These are phyloP conservation scores for Larix kaempferi DNA, from an alignment of 75 land plant genomes.

Conservation along the genomic window DNA sequence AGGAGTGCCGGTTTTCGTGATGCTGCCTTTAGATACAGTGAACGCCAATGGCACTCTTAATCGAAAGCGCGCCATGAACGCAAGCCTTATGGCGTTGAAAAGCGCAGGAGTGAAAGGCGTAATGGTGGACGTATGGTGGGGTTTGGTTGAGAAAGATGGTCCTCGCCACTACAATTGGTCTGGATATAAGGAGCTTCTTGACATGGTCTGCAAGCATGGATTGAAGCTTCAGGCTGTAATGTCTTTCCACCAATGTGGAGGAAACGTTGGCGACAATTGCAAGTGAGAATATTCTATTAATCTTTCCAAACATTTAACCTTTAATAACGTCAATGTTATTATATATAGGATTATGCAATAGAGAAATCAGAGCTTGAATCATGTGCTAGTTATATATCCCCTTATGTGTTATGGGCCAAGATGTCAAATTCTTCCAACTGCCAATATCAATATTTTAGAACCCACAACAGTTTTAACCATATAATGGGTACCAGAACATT, in stretches of 20 bases:
- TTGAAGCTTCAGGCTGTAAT: constrained; percentile 90
- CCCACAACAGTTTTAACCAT: no score
- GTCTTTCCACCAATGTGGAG: constrained; percentile 92
- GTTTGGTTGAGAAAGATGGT: constrained; percentile 72
- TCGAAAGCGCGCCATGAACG: constrained; percentile 70
- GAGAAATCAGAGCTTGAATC: no score
- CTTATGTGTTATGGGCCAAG: no score
- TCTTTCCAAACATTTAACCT: constrained; percentile 15
- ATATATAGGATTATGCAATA: no score
- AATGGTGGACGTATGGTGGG: constrained; percentile 98
- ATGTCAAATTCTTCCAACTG: no score
- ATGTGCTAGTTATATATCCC: no score
- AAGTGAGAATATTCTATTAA: neutral
- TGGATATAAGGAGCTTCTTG: constrained; percentile 70
- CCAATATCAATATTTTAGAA: no score
- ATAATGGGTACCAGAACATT: no score
- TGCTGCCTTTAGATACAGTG: constrained; percentile 84
- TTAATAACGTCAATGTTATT: no score
- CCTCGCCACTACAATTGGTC: constrained; percentile 73
- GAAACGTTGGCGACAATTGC: constrained; percentile 59
- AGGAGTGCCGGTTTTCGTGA: constrained; percentile 90
- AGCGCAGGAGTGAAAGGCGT: constrained; percentile 89
- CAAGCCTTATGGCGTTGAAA: constrained; percentile 70
- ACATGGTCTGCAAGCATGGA: constrained; percentile 67
- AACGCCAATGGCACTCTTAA: constrained; percentile 47